Base-by-base conservation (phyloP, 78 protist genomes). In the Planoprotostelium fungivorum region DNA sequence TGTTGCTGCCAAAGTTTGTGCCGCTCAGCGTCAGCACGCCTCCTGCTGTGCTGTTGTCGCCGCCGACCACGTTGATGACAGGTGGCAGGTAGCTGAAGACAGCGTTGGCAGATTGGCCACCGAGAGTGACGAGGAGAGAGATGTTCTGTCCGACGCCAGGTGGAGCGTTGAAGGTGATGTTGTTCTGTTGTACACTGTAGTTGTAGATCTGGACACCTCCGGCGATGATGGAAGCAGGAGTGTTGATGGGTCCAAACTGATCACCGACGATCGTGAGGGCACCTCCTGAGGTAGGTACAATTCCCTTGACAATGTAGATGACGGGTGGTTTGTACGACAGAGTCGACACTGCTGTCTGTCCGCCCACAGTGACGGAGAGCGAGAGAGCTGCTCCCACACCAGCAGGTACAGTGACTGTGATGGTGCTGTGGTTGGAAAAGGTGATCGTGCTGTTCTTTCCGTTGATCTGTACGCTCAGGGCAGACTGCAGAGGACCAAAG, bases 1-100 rank as follows among this genome's bases (percentile, higher is more conserved):
- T 34, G n/a, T 89, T 36, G 38, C 28, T 89, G 35, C 91, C 91
- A 51, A 51, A 51, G 16, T 51, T 16, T 5, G 73, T 16, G 16
- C 73, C 73, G 16, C n/a, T n/a, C n/a, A n/a, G n/a, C n/a, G n/a
- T n/a, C n/a, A n/a, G n/a, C n/a, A n/a, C n/a, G n/a, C n/a, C n/a
- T n/a, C n/a, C n/a, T n/a, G n/a, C n/a, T n/a, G n/a, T n/a, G n/a
- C n/a, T n/a, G n/a, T n/a, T n/a, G n/a, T n/a, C n/a, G n/a, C n/a
- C n/a, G n/a, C n/a, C n/a, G n/a, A n/a, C n/a, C n/a, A n/a, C n/a
- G 73, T 51, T 51, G 73, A 51, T 51, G 73, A 16, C 16, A 16
- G 73, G 73, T 25, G 73, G 73, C 16, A 51, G 73, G 16, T 51
- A 51, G 73, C 73, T 51, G 73, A 51, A 51, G 73, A 25, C 16